Conservation (phyloP, 768 basidiomycete genomes). For the Phlegmacium glaucopus region DNA sequence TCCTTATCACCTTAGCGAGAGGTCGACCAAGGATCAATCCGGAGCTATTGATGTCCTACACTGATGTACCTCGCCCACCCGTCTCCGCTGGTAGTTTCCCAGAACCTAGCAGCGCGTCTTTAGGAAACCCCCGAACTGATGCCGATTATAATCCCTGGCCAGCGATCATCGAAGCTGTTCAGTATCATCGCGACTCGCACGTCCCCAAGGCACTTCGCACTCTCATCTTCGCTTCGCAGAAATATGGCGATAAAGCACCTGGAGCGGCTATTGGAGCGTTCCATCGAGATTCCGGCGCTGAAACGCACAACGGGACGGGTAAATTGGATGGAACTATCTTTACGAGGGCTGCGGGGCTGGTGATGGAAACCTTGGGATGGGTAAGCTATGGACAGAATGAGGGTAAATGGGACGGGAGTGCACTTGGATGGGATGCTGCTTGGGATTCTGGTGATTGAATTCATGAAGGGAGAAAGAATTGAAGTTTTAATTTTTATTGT, state of each 20-base stretch:
- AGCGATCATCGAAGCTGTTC: constrained; percentile 37
- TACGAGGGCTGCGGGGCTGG: constrained; percentile 51
- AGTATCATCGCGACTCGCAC: constrained; percentile 53
- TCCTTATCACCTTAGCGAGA: constrained; percentile 30
- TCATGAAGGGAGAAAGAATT: too few relatives aligned
- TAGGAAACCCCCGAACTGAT: constrained; percentile 34
- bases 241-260: constrained; percentile 39
- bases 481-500: too few relatives aligned
- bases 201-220: constrained; percentile 47
- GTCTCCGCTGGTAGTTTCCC: constrained; percentile 1
- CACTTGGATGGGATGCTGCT: constrained; percentile 58
- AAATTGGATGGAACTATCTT: constrained; percentile 56
- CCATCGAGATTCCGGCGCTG: constrained; percentile 21
- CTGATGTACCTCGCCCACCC: constrained; percentile 38
- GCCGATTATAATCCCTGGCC: constrained; percentile 51
- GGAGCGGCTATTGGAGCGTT: constrained; percentile 42
- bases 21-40: constrained; percentile 53
- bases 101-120: constrained; percentile 15
- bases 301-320: constrained; percentile 42
- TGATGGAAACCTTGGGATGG: constrained; percentile 58
- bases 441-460: constrained; percentile 39
- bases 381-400: constrained; percentile 45
- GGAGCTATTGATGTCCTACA: constrained; percentile 43
- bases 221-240: constrained; percentile 43
- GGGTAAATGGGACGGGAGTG: constrained; percentile 54